A percentile compares a stretch with the other conserved stretches of the same genome.
Evolutionary conservation across 169 alveolate genomes (phyloP).

Genomic region (Plasmodium cynomolgi): DNA sequence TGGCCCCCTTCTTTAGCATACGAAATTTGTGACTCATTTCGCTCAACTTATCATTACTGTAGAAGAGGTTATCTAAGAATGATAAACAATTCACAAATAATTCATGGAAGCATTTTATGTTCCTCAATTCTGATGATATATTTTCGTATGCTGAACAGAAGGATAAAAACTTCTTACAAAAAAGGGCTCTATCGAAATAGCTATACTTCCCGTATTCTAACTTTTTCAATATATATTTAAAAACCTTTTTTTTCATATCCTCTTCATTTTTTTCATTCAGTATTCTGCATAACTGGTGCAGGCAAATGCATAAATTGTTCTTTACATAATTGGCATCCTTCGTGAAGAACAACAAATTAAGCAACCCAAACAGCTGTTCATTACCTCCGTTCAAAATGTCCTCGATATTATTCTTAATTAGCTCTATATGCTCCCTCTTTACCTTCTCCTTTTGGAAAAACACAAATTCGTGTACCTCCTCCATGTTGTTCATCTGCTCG

Average conservation of each 20-base stretch:
- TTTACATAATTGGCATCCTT: conserved; percentile 37
- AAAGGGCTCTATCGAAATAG: conserved; percentile 43
- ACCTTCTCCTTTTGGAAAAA: conserved; percentile 20
- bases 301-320: conserved; percentile 40
- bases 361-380: conserved; percentile 1
- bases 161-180: conserved; percentile 46
- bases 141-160: conserved; percentile 22
- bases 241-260: conserved; percentile 19
- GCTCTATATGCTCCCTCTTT: conserved; percentile 20
- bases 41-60: conserved; percentile 45
- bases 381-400: not conserved
- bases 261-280: conserved; percentile 18
- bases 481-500: conserved; percentile 5
- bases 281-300: not conserved
- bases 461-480: conserved; percentile 27
- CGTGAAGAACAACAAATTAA: conserved; percentile 51
- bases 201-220: conserved; percentile 1
- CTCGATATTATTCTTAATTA: conserved; percentile 10
- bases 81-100: conserved; percentile 38
- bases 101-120: not conserved
- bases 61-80: conserved; percentile 48
- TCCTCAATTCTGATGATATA: conserved; percentile 16
- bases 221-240: conserved; percentile 60
- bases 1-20: conserved; percentile 34
- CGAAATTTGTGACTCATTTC: conserved; percentile 19